Evolutionary conservation across 768 basidiomycete species (phyloP).

Genomic region (Boletus sensibilis): DNA sequence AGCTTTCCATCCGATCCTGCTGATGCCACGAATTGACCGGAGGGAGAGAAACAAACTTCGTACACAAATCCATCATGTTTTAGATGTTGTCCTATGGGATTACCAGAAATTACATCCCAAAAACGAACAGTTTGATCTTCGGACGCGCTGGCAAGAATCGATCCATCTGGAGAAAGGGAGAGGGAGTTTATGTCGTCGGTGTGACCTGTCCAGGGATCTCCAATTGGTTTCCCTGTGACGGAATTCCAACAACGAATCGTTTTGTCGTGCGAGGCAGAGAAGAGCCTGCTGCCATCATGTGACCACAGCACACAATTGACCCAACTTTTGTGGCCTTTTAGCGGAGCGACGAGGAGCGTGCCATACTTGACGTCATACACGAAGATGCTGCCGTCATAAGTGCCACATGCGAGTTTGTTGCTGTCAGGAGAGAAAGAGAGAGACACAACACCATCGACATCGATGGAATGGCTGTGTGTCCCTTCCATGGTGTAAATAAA

Average conservation of each 20-base stretch:
- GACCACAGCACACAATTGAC: no score
- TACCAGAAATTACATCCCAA: not conserved
- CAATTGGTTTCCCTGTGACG: not conserved
- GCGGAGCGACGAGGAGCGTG: no score
- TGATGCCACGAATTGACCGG: not conserved
- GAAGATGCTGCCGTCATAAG: no score
- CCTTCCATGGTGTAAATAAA: no score
- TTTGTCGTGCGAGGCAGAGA: no score
- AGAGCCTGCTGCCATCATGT: no score
- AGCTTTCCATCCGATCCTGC: not conserved
- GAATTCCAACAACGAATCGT: slow-evolving; percentile 11
- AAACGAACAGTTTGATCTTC: slow-evolving; percentile 1
- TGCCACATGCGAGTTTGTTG: no score
- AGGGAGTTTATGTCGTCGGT: not conserved
- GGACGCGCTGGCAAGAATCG: slow-evolving; percentile 4
- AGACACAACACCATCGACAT: no score
- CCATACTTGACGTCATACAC: no score
- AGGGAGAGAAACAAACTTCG: slow-evolving; percentile 2
- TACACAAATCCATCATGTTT: not conserved
- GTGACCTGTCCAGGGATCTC: slow-evolving; percentile 17
- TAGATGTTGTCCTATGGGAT: not conserved
- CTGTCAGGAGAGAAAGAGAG: no score
- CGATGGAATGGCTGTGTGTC: no score
- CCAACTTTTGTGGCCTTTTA: no score
- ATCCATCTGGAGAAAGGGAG: not conserved